These are phyloP conservation scores for Yamadazyma endophytica DNA, from an alignment of 805 yeast genomes.

Conservation along the genomic window DNA sequence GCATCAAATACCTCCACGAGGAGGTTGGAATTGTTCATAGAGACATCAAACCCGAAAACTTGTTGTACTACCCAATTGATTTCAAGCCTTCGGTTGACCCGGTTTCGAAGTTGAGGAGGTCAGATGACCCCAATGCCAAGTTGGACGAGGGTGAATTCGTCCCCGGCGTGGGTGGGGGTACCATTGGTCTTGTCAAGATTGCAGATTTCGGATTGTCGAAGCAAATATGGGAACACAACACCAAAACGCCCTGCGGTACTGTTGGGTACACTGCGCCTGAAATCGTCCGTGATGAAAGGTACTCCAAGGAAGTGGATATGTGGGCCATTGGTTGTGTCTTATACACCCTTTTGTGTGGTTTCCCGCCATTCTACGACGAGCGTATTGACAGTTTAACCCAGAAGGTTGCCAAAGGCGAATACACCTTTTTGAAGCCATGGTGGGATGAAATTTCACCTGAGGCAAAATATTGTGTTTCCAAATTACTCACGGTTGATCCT, in stretches of 20 bases:
- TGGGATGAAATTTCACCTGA: conserved; percentile 76
- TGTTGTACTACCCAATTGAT: conserved; percentile 60
- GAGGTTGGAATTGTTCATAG: conserved; percentile 77
- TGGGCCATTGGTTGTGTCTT: conserved; percentile 98
- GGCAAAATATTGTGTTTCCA: conserved; percentile 68
- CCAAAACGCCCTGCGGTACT: conserved; percentile 98
- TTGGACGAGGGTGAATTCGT: conserved; percentile 83
- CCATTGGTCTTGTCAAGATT: conserved; percentile 81
- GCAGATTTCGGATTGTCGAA: conserved; percentile 97
- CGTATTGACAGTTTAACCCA: conserved; percentile 68
- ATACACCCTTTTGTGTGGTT: conserved; percentile 91
- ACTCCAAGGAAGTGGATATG: conserved; percentile 94
- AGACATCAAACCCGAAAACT: conserved; percentile 79
- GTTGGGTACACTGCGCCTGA: conserved; percentile 99
- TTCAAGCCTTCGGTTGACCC: conserved; percentile 40
- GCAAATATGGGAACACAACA: conserved; percentile 79
- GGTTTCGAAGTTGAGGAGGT: conserved; percentile 42
- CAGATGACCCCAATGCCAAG: conserved; percentile 69
- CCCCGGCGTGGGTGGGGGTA: conserved; percentile 86
- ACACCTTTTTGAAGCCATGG: conserved; percentile 76
- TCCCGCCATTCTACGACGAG: conserved; percentile 95
- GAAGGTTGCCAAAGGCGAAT: conserved; percentile 77
- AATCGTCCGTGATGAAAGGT: conserved; percentile 88
- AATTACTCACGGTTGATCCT: conserved; percentile 69
- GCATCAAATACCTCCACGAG: conserved; percentile 66